Evolutionary conservation across 257 asterid species (phyloP), one percentile per base, ranked within the genome.

Genomic region (Prunella vulgaris): DNA sequence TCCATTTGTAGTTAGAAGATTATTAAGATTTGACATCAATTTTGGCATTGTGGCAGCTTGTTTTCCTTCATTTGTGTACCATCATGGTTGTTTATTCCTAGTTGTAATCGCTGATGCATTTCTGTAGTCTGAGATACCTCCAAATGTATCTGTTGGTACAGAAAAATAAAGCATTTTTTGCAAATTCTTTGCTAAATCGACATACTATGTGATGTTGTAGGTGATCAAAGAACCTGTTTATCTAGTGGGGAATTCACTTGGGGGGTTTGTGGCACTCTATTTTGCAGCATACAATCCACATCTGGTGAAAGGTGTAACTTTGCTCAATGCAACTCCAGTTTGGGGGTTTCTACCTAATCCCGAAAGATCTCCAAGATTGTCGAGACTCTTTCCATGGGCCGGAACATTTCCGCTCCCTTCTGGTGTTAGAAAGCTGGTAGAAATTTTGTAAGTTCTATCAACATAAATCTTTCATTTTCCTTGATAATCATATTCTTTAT

Each of bases 331-430:
- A 28, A 87, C 99, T 28, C 99, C 97, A 7, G 87, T 90, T 76
- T 90, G 99, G 99, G 96, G 96, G 70, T 78, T 93, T 70, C 90
- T 93, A 18, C 97, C 97, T 38, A 93, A 93, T 72, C 96, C 97
- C 10, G 77, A 76, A 62, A 86, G 81, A 75, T 87, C 90, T 68
- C 97, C 99, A n/a, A 78, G 81, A 75, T 70, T 85, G 61, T 90
- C 96, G 5, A 77, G 85, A 73, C 76, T 93, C 30, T 84, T 90
- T 68, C 96, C 99, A 40, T 88, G 97, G 96, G 81, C 95, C 1
- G 97, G 99, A 61, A 87, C 90, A 63, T 93, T 90, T 65, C 99
- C 99, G 64, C 87, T 93, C 42, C 99, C 99, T 64, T 62, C 87
- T 9, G 72, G 72, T 9, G 76, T 90, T 38, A 80, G 80, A 69